Base-by-base conservation (phyloP, 2,329 filamentous ascomycete species). In the Ophiostoma triangulosporum region DNA sequence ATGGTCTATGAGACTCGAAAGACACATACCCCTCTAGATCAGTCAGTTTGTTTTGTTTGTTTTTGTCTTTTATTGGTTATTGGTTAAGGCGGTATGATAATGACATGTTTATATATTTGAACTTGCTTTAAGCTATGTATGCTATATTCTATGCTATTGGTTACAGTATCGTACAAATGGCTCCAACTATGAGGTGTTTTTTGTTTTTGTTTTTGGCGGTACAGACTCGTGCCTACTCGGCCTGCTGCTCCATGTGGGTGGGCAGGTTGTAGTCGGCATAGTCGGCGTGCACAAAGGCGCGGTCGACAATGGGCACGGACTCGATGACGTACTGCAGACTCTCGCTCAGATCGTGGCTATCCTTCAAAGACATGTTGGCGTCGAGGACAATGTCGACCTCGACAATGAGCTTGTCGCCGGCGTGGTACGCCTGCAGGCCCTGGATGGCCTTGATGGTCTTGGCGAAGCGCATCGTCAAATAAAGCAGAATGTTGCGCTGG, bases 381-480 rank as follows among this genome's bases (percentile, higher is more conserved):
- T 89, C 86, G 40, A 94, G 75, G 32, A 94, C 86, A 59, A 93
- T 85, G 65, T 94, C 88, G 11, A 91, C 86, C 63, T 78, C 75
- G 26, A 91, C 86, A 58, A 88, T 89, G 55, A 93, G 74, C 71
- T 89, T 90, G 65, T 93, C 88, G 26, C 88, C 88, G 0, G 83
- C 82, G 62, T 94, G 88, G 64, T 93, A 94, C 2, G 88, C 88
- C 60, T 89, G 83, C 54, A 93, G 70, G 31, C 88, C 88, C 64
- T 93, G 88, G 57, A 94, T 93, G 64, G 88, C 83, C 63, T 80
- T 81, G 63, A 96, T 94, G 12, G 86, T 85, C 60, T 86, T 88
- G 46, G 89, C 89, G 64, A 95, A 95, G 20, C 90, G 84, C 86
- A 95, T 95, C 1, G 89, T 93, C 60, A 95, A 77, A 68, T 96